Conservation (phyloP, 768 basidiomycete genomes). For the Calocera viscosa region DNA sequence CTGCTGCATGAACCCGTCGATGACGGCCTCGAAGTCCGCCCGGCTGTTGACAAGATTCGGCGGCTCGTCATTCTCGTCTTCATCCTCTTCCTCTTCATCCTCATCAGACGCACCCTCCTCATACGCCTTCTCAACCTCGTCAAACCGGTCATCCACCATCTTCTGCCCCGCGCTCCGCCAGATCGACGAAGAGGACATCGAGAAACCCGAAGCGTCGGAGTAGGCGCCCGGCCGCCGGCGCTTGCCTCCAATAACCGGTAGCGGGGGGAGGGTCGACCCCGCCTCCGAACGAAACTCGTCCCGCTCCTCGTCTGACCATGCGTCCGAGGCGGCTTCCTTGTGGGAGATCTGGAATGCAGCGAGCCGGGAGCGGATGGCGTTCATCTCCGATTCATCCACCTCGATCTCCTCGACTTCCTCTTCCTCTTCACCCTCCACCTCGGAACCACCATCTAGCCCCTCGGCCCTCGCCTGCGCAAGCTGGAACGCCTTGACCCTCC, state of each 20-base stretch:
- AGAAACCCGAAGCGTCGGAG: conserved; percentile 85
- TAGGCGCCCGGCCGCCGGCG: conserved; percentile 50
- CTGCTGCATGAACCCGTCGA: conserved; percentile 86
- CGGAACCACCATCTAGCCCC: conserved; percentile 53
- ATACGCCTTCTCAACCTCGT: conserved; percentile 80
- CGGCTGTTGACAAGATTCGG: conserved; percentile 69
- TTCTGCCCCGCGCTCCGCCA: conserved; percentile 80
- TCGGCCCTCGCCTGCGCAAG: conserved; percentile 26
- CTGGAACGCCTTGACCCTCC: neutral
- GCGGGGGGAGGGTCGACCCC: conserved; percentile 40
- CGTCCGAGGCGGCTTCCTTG: conserved; percentile 24
- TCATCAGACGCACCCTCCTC: conserved; percentile 43
- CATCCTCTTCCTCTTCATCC: conserved; percentile 32
- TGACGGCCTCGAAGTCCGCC: conserved; percentile 79
- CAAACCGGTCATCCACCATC: conserved; percentile 84
- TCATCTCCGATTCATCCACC: conserved; percentile 28
- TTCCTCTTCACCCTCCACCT: conserved; percentile 37
- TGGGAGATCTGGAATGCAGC: conserved; percentile 58
- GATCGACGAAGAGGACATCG: conserved; percentile 96
- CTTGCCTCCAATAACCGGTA: conserved; percentile 71
- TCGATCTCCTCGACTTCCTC: conserved; percentile 25
- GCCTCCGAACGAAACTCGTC: conserved; percentile 37
- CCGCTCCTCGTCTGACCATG: conserved; percentile 29
- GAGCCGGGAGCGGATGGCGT: conserved; percentile 68
- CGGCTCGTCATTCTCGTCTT: conserved; percentile 42